Base-by-base conservation (phyloP, 805 yeast species). In the Ogataea pignaliae region DNA sequence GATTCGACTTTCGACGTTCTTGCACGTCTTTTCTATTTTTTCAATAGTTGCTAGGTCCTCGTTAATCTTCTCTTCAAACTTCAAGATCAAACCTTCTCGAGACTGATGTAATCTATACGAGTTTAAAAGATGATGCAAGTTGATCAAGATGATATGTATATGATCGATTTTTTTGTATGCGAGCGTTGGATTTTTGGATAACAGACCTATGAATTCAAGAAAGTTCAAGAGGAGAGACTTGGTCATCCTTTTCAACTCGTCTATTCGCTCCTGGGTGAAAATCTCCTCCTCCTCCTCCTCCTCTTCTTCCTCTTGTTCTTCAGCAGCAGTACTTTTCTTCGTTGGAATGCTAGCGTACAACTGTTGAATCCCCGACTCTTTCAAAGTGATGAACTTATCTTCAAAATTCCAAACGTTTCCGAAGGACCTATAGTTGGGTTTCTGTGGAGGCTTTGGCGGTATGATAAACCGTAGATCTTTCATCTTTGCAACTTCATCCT, bases 51-150 rank as follows among this genome's bases (percentile, higher is more conserved):
- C 57, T 15, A 39, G 34, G 30, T 63, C 61, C 17, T 83, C 84
- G 5, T 63, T 57, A 40, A 71, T 70, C 54, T 84, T 85, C 36
- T 73, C 70, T 40, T 78, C 85, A 30, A 91, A 77, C 57, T 85
- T 69, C 71, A 88, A 72, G 36, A 89, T 87, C 51, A 93, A 70
- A 40, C 90, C 83, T 57, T 93, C 99, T 41, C 97, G 73, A 3
- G 96, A 85, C 60, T 93, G 99, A 64, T 93, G 98, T 3, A 97
- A 93, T 48, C 99, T 72, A 64, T 93, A 93, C 41, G 90, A 89
- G 61, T 93, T 93, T 46, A 93, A 68, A 32, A 93, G 68, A 62
- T 93, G 98, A 61, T 93, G 97, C 51, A 93, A 81, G 59, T 93
- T 93, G 59, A 91, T 84, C 41, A 93, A 68, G 10, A 91, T 80